These are phyloP conservation scores for Citropsis articulata DNA, from an alignment of 345 rosid genomes.

Conservation along the genomic window DNA sequence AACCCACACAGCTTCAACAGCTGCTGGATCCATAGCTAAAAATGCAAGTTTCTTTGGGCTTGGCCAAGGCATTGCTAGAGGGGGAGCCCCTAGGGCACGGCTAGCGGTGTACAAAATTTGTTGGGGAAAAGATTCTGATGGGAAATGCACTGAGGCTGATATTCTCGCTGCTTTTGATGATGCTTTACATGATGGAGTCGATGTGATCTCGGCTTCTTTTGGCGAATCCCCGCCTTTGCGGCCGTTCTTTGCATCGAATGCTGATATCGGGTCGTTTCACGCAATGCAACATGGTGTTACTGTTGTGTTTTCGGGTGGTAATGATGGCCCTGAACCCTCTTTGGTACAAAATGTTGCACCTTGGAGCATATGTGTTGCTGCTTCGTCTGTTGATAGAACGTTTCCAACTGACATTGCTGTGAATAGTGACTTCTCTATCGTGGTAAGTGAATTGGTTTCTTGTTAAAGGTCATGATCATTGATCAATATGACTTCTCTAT, in stretches of 20 bases:
- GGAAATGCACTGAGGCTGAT: constrained; percentile 48
- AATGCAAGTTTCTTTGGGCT: constrained; percentile 38
- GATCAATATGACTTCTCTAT: too few species aligned
- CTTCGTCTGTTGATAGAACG: constrained; percentile 52
- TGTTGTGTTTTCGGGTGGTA: constrained; percentile 62
- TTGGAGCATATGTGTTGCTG: constrained; percentile 57
- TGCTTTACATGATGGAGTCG: constrained; percentile 48
- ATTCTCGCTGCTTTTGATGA: constrained; percentile 56
- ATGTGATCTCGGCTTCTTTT: constrained; percentile 54
- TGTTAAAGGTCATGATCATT: background rate
- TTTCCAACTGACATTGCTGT: constrained; percentile 42
- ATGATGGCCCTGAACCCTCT: constrained; percentile 45
- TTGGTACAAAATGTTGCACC: constrained; percentile 52
- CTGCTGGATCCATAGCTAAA: constrained; percentile 42
- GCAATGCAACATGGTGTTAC: constrained; percentile 51
- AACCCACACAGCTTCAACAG: constrained; percentile 63
- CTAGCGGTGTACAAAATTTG: constrained; percentile 59
- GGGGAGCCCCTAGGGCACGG: constrained; percentile 64
- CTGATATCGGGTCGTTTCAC: constrained; percentile 53
- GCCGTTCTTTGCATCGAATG: constrained; percentile 31
- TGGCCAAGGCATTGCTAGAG: constrained; percentile 48
- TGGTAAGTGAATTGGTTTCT: constrained; percentile 29
- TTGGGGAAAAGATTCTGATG: constrained; percentile 33
- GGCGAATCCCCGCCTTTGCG: constrained; percentile 44
- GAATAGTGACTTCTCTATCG: constrained; percentile 30